Base-by-base conservation (phyloP, 2,329 filamentous ascomycete species). In the Mollisiaceae sp. region DNA sequence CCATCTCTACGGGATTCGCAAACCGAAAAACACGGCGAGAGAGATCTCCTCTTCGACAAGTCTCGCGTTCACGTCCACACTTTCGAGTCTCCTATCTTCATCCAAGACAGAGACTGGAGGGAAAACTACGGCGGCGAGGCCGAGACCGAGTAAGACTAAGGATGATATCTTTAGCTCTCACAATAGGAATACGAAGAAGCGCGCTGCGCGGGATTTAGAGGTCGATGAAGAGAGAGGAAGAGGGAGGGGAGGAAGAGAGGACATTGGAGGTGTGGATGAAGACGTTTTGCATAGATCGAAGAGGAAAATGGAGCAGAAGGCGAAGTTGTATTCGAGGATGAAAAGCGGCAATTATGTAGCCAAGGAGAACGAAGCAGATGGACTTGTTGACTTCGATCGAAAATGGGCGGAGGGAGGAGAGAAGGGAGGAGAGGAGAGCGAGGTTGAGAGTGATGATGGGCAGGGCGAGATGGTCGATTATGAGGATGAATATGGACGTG, bases 401-500 rank as follows among this genome's bases (percentile, higher is more conserved):
- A 99, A 98, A 80, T 98, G 95, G 94, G 93, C 91, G 0, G 92
- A 97, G 75, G 80, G 82, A 27, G 82, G 88, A 62, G 78, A 77
- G 3, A 73, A 75, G 1, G 78, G 75, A 11, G 70, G 74, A 20
- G 68, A 68, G 8, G 75, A 65, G 22, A 88, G 90, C 64, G 90
- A 89, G 67, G 82, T 87, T 45, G 88, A 92, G 70, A 90, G 91
- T 68, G 79, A 82, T 2, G 80, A 81, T 15, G 78, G 72, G 3
- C 65, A 75, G 69, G 54, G 75, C 67, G 90, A 93, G 62, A 78
- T 91, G n/a, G 81, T 98, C 5, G 94, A 97, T 71, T 96, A 92
- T 76, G 85, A 90, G 60, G 95, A 99, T 77, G 95, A 98, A 74
- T 97, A 96, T 75, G 95, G 95, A 2, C 89, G 95, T n/a, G 85